Evolutionary conservation across 225 moss, liverwort and hornwort species (phyloP), one percentile per base, ranked within the genome.

Genomic region (Asterella californica): DNA sequence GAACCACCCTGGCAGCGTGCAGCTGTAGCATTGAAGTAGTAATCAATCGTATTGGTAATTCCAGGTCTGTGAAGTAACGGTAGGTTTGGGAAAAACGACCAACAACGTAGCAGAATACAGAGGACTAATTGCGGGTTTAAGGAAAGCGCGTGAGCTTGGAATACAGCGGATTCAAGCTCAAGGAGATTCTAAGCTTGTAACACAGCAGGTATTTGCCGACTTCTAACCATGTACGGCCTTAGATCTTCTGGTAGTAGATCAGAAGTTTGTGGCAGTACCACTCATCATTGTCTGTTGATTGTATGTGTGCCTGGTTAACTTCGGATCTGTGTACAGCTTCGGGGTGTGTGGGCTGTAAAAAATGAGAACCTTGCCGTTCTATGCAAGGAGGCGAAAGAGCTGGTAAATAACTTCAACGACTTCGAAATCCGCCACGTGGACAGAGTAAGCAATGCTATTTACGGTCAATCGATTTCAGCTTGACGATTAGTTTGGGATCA

Each of bases 51-150:
- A 15, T 73, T 48, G 50, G 72, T 21, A 53, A 15, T 32, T 37
- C 36, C 74, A 95, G 97, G 87, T 99, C n/a, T 91, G 90, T 80
- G 90, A 92, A 77, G 77, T 99, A 45, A 82, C 90, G 81, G 95
- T 95, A 81, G 97, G 97, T 73, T 84, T 99, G 59, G 97, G 97
- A 2, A 89, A 86, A 65, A 85, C 97, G 52, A 95, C 97, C 68
- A 99, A 99, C 83, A 99, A 99, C 71, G 95, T 94, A 54, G 97
- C 97, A 55, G 97, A 99, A 45, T 99, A 99, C 63, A 84, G 97
- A 76, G 97, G 92, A 72, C 88, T 99, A 59, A 92, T 99, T 80
- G 88, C 91, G 69, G 97, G 95, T 54, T 82, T 99, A 66, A 90
- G 82, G 76, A 89, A 87, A 80, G 97, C 97, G 21, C 81, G 92